Conservation (phyloP, 306 rosid genomes). For the Pterocarpus santalinus region DNA sequence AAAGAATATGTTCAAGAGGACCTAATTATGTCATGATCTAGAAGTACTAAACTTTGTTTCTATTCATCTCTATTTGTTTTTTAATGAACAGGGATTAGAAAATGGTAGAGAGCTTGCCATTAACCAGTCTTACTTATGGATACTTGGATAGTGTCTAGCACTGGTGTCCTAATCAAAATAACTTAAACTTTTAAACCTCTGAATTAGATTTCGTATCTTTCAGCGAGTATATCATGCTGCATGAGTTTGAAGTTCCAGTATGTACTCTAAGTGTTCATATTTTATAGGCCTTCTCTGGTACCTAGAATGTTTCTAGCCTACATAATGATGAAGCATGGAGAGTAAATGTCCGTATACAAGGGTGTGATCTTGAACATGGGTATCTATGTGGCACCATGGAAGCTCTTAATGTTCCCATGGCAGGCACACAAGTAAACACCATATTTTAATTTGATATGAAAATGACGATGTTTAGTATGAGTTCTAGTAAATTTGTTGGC, state of each 20-base stretch:
- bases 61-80: neutral
- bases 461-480: too few relatives aligned
- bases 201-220: constrained; percentile 35
- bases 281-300: constrained; percentile 89
- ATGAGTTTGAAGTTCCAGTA: constrained; percentile 16
- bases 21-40: neutral
- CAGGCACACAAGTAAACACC: constrained; percentile 87
- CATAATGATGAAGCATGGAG: constrained; percentile 98
- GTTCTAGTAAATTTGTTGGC: too few relatives aligned
- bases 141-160: neutral
- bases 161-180: constrained; percentile 20
- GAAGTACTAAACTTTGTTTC: neutral
- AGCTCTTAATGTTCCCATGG: constrained; percentile 98
- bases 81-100: neutral
- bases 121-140: neutral
- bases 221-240: neutral
- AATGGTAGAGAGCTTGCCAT: neutral
- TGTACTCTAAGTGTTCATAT: constrained; percentile 38
- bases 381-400: constrained; percentile 98
- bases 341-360: constrained; percentile 92
- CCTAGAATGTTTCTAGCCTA: constrained; percentile 83
- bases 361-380: constrained; percentile 95
- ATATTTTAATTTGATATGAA: neutral
- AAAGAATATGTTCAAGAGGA: neutral
- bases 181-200: constrained; percentile 8